Conservation (phyloP, 2,329 filamentous ascomycete genomes). For the Madurella fahalii region DNA sequence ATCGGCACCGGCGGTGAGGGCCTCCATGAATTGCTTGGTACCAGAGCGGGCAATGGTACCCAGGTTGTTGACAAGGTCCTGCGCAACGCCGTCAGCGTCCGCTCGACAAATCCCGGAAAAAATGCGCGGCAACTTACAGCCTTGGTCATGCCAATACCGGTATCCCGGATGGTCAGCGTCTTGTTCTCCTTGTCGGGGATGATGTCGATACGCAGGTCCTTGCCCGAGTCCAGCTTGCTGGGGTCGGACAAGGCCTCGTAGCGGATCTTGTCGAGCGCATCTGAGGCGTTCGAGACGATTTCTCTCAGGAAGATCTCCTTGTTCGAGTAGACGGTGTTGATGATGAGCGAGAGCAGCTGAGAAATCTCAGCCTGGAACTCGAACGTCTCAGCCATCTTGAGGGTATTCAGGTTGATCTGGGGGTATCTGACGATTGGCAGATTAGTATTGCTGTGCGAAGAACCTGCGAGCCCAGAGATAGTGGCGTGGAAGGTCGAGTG, state of each 20-base stretch:
- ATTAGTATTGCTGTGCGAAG: slow-evolving; percentile 10
- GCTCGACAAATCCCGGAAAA: background rate
- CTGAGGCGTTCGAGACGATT: slow-evolving; percentile 95
- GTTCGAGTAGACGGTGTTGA: slow-evolving; percentile 99
- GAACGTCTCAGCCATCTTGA: slow-evolving; percentile 88
- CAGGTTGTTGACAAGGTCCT: slow-evolving; percentile 99
- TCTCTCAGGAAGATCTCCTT: slow-evolving; percentile 99
- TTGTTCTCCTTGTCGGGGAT: slow-evolving; percentile 96
- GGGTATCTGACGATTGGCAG: slow-evolving; percentile 21
- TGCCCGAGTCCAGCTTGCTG: slow-evolving; percentile 92
- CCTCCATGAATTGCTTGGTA: slow-evolving; percentile 99
- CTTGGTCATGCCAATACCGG: slow-evolving; percentile 99
- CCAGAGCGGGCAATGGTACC: slow-evolving; percentile 98
- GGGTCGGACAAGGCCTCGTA: slow-evolving; percentile 98
- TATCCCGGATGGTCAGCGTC: slow-evolving; percentile 95
- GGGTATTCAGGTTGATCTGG: slow-evolving; percentile 19
- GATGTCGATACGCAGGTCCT: slow-evolving; percentile 98
- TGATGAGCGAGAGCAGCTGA: slow-evolving; percentile 99
- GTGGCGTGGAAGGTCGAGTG: background rate
- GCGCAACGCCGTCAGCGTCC: slow-evolving; percentile 34
- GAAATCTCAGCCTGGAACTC: slow-evolving; percentile 99
- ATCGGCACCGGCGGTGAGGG: slow-evolving; percentile 94
- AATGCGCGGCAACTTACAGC: slow-evolving; percentile 62
- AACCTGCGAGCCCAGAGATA: background rate
- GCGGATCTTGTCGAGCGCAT: slow-evolving; percentile 99